Evolutionary conservation across 2,329 filamentous ascomycete species (phyloP).

Genomic region (Chaetothyriales sp.): DNA sequence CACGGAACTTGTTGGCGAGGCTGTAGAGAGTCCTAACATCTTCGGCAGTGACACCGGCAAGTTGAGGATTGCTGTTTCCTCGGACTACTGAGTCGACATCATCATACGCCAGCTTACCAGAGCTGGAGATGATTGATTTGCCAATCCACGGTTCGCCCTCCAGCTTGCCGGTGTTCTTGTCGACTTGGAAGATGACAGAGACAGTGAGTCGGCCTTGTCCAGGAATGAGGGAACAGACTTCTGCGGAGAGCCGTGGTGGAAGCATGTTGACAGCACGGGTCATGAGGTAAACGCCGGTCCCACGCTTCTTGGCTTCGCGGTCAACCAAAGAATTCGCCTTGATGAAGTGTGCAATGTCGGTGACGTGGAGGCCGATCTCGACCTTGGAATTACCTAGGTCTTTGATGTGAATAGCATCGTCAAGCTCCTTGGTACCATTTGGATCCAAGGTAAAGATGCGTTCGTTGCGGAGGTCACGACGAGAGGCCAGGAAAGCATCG

Average conservation of each 20-base stretch:
- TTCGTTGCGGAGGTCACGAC: conserved; percentile 81
- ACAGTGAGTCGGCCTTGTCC: conserved; percentile 82
- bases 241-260: conserved; percentile 67
- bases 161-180: conserved; percentile 63
- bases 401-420: conserved; percentile 88
- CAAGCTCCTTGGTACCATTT: conserved; percentile 72
- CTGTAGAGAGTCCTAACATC: conserved; percentile 67
- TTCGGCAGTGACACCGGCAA: conserved; percentile 52
- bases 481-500: conserved; percentile 53
- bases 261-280: conserved; percentile 80
- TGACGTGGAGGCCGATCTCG: conserved; percentile 88
- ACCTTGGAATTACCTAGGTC: conserved; percentile 66
- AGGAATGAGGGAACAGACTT: conserved; percentile 74
- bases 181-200: conserved; percentile 84
- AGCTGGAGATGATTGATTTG: conserved; percentile 83
- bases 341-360: conserved; percentile 91
- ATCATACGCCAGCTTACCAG: conserved; percentile 66
- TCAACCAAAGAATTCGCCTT: conserved; percentile 92
- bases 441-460: conserved; percentile 85
- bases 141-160: conserved; percentile 90
- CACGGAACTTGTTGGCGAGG: conserved; percentile 78
- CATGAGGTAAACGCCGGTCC: conserved; percentile 86
- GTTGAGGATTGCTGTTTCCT: conserved; percentile 45
- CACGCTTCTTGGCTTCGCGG: conserved; percentile 93
- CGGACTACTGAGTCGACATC: conserved; percentile 72